Base-by-base conservation (phyloP, 2,329 filamentous ascomycete species). In the Thermothelomyces thermophilus region DNA sequence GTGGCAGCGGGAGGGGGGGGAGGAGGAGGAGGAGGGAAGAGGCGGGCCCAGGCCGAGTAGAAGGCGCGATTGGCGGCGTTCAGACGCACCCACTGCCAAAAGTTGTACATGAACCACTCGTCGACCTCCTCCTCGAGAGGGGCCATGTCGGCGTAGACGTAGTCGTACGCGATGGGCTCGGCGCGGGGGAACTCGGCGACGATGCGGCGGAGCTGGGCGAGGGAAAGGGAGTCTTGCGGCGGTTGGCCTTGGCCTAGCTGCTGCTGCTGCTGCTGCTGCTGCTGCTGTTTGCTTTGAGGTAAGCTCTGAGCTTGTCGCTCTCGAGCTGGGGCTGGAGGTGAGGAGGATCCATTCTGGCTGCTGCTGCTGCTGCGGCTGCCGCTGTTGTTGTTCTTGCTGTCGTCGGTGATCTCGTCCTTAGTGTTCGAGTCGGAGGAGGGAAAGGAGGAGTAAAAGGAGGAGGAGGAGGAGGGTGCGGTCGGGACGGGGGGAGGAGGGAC, bases 21-120 rank as follows among this genome's bases (percentile, higher is more conserved):
- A 7, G 51, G 30, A 26, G 43, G 19, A 50, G 43, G 50, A 4
- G 40, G 31, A n/a, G 50, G 63, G 41, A 50, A 70, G 76, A 19
- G 76, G 72, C 59, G 77, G 70, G 87, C 87, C 95, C 62, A 84
- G 79, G 64, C 51, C 5, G 81, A 79, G 56, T 90, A 80, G 63
- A 95, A 97, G 2, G 84, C 82, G 33, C 81, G 75, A 62, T 87
- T 87, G 17, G 87, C 84, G 46, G 83, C 80, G 46, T 86, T 78
- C 42, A 96, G 73, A 61, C 90, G 84, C 41, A 84, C 77, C 70
- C 87, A 87, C 64, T 97, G 90, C 68, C 87, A 86, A 55, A 89
- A 83, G 60, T 86, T 86, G 68, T 97, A 96, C 46, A 85, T 83
- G 68, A 98, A 98, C 93, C 93, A 98, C 70, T 98, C 93, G 64